Base-by-base conservation (phyloP, 202 grass and related monocot species). In the Zoysia matrella region DNA sequence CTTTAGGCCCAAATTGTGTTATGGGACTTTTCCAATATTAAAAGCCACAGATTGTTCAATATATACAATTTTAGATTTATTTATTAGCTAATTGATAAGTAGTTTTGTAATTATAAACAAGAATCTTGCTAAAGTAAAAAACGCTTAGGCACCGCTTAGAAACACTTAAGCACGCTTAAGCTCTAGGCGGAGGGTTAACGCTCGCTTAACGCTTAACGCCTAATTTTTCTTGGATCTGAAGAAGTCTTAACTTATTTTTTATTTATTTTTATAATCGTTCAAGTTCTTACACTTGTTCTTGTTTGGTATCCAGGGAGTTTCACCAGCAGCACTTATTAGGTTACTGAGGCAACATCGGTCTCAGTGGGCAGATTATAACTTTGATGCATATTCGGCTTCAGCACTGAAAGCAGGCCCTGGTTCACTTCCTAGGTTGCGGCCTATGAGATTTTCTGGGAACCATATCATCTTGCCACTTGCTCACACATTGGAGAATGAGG, bases 341-440 rank as follows among this genome's bases (percentile, higher is more conserved):
- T 96, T 96, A 80, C 55, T 99, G 65, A 96, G 97, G 88, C 91
- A 96, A 71, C 97, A 99, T 85, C 91, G 97, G 12, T 94, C 97
- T 70, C 91, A 99, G 81, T 99, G 97, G 97, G 97, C 93, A 54
- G 97, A 99, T 91, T 99, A 99, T 83, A 96, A 92, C 84, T 78
- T 99, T 4, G 97, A 99, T 87, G 91, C 91, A 9, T 99, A 99
- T 89, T 99, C 83, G 16, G 91, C 91, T 57, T 87, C 91, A 80
- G 83, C 91, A 8, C 61, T 97, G 6, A 99, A 99, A 80, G 62
- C 85, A 10, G 85, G 81, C 30, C 60, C 86, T 79, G 92, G 85
- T 79, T 87, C 92, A 65, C 90, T 98, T 87, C 89, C 87, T 80
- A 91, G 91, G 62, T 85, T 89, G 76, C 85, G 91, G 15, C 83